A percentile compares a stretch with the other conserved stretches of the same genome.
Evolutionary conservation across 169 alveolate genomes (phyloP).

Genomic region (Eimeria maxima): DNA sequence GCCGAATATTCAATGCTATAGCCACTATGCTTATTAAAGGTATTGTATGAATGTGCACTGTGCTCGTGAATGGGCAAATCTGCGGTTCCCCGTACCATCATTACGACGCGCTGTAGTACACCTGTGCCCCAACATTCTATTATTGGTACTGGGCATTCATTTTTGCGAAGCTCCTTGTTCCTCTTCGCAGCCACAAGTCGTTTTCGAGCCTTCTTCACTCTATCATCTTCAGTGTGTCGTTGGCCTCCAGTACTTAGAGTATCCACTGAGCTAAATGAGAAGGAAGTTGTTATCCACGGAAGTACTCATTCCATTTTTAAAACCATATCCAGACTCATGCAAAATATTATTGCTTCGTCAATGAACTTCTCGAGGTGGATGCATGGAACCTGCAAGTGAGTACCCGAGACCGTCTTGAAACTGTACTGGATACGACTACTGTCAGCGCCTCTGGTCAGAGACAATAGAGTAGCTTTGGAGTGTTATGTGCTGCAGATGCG

Average conservation of each 20-base stretch:
- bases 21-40: constrained; percentile 95
- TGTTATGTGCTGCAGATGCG: constrained; percentile 51
- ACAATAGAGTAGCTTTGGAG: neutral
- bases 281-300: constrained; percentile 92
- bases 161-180: neutral
- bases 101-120: neutral
- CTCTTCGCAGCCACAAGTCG: constrained; percentile 88
- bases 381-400: constrained; percentile 91
- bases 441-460: neutral
- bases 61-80: neutral
- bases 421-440: neutral
- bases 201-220: constrained; percentile 86
- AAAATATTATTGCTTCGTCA: constrained; percentile 91
- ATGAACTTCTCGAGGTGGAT: constrained; percentile 94
- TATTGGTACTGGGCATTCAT: neutral
- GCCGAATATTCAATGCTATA: constrained; percentile 95
- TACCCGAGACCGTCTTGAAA: neutral
- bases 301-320: constrained; percentile 92
- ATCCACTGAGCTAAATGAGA: constrained; percentile 89
- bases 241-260: constrained; percentile 86
- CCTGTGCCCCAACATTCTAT: neutral
- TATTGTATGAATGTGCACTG: neutral
- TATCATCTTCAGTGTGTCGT: constrained; percentile 70
- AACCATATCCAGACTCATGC: constrained; percentile 92
- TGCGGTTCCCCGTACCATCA: neutral